Percentiles rank a stretch among this genome's conserved stretches.
Conservation (phyloP, 140 eudicot genomes). For the Bidens hawaiensis region DNA sequence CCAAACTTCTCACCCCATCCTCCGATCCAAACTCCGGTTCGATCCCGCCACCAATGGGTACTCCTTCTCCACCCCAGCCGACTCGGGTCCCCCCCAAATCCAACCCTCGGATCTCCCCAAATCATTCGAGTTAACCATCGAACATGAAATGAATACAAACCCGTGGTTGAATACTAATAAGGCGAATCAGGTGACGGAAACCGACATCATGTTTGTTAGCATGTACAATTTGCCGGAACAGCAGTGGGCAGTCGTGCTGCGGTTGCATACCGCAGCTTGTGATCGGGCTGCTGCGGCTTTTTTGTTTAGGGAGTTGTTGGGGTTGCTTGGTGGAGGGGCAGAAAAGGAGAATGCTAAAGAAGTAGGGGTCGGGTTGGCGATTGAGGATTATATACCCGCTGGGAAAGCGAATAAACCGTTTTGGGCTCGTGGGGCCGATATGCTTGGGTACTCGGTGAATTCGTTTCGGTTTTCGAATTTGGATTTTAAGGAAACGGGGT, state of each 20-base stretch:
- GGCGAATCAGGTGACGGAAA: constrained; percentile 12
- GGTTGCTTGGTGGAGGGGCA: constrained; percentile 26
- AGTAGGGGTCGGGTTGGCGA: constrained; percentile 47
- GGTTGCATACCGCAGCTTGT: constrained; percentile 66
- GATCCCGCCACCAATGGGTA: constrained; percentile 28
- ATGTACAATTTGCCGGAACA: constrained; percentile 27
- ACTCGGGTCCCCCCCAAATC: constrained; percentile 38
- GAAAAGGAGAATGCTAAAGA: constrained; percentile 27
- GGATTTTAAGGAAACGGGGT: constrained; percentile 34
- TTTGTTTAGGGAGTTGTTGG: constrained; percentile 52
- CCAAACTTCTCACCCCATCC: constrained; percentile 65
- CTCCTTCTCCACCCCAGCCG: constrained; percentile 32
- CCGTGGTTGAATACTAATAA: constrained; percentile 28
- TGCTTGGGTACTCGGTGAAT: constrained; percentile 88
- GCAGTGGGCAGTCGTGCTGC: constrained; percentile 38
- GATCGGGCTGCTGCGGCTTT: constrained; percentile 57
- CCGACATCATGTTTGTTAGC: constrained; percentile 43
- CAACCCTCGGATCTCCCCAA: constrained; percentile 27
- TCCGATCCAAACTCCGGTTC: constrained; percentile 54
- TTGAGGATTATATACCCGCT: constrained; percentile 69
- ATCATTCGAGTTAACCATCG: constrained; percentile 37
- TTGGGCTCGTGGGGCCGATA: constrained; percentile 85
- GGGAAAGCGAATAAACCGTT: constrained; percentile 70
- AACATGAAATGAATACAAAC: constrained; percentile 50
- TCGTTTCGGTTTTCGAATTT: constrained; percentile 70